Evolutionary conservation across 495 filamentous ascomycete genomes (phyloP).

Genomic region (Ascodesmis nigricans): DNA sequence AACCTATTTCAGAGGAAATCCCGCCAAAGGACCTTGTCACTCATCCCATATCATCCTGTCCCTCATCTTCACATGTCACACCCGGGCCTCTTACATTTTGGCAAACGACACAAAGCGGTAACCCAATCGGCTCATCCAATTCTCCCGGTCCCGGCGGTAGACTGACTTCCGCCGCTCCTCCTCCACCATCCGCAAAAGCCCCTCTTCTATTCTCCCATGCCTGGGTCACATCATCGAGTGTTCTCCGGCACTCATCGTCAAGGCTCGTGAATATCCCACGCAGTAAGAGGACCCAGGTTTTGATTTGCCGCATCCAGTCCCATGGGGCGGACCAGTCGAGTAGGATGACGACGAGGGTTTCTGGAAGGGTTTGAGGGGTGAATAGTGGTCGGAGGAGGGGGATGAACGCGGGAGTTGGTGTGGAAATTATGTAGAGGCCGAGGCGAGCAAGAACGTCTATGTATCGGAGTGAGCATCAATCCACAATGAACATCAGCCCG

Average conservation of each 20-base stretch:
- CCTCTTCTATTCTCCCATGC: constrained; percentile 18
- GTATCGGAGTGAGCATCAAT: too few relatives aligned
- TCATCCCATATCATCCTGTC: too few relatives aligned
- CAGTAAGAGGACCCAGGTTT: constrained; percentile 69
- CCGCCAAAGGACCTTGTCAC: too few relatives aligned
- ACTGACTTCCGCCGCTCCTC: constrained; percentile 32
- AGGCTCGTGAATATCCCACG: constrained; percentile 51
- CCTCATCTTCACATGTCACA: too few relatives aligned
- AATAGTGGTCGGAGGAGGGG: constrained; percentile 67
- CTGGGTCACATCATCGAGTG: constrained; percentile 63
- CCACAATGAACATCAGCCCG: too few relatives aligned
- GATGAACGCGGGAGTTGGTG: constrained; percentile 60
- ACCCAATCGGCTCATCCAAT: constrained; percentile 76
- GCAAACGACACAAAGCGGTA: constrained; percentile 81
- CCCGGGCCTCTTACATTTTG: constrained; percentile 46
- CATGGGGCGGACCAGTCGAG: constrained; percentile 86
- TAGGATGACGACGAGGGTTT: constrained; percentile 70
- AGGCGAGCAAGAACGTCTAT: constrained; percentile 76
- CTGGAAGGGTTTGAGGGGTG: constrained; percentile 62
- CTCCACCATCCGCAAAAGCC: constrained; percentile 21
- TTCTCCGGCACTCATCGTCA: constrained; percentile 51
- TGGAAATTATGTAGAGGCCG: constrained; percentile 70
- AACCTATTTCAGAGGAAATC: too few relatives aligned
- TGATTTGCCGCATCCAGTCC: constrained; percentile 70
- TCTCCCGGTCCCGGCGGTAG: constrained; percentile 74